Conservation (phyloP, 306 rosid genomes). For the Acmispon strigosus region DNA sequence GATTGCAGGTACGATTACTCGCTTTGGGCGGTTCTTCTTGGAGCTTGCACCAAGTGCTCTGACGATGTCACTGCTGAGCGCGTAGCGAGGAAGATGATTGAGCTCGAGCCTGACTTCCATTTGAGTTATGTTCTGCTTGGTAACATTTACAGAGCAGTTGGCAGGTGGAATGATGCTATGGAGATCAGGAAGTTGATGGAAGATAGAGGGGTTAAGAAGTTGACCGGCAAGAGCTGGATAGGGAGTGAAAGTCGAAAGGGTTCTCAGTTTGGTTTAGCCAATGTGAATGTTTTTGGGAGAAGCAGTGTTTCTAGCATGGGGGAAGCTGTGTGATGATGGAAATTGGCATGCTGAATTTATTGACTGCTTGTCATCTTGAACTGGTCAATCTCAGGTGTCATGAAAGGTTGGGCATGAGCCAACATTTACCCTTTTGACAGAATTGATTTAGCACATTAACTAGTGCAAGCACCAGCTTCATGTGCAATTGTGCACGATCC, state of each 20-base stretch:
- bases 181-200: slow-evolving; percentile 67
- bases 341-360: neutral
- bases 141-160: slow-evolving; percentile 66
- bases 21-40: slow-evolving; percentile 83
- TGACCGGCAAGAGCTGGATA: slow-evolving; percentile 78
- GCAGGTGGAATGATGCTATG: slow-evolving; percentile 74
- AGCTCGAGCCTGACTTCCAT: slow-evolving; percentile 59
- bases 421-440: neutral
- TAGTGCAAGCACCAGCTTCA: neutral
- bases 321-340: slow-evolving; percentile 22
- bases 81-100: slow-evolving; percentile 76
- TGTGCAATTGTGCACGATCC: neutral
- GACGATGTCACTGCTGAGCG: slow-evolving; percentile 62
- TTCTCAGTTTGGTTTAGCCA: slow-evolving; percentile 20
- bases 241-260: slow-evolving; percentile 34
- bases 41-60: slow-evolving; percentile 65
- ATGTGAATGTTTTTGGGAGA: slow-evolving; percentile 16
- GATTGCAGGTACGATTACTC: slow-evolving; percentile 55
- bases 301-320: slow-evolving; percentile 2
- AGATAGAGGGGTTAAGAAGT: slow-evolving; percentile 72
- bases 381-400: neutral
- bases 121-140: slow-evolving; percentile 75
- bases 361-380: neutral
- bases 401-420: neutral
- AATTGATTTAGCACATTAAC: neutral